Base-by-base conservation (phyloP, 495 filamentous ascomycete species). In the Sporormia fimetaria region DNA sequence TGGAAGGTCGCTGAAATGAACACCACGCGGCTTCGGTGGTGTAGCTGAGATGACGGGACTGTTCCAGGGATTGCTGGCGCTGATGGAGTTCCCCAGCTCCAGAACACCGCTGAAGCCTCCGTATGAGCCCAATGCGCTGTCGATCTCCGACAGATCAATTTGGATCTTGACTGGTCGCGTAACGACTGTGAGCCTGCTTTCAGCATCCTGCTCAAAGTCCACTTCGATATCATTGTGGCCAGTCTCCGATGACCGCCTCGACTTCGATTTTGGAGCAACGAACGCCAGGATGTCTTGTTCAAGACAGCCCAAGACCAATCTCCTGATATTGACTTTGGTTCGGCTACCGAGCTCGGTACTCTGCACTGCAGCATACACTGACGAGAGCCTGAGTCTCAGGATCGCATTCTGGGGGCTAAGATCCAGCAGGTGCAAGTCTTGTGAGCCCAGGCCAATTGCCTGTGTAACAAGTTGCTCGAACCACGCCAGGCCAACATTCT, bases 31-130 rank as follows among this genome's bases (percentile, higher is more conserved):
- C 48, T 62, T 66, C 26, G 49, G 57, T 8, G 49, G 35, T 11
- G 63, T 60, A 14, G 11, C 4, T 54, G 48, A 21, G 54, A 29
- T 17, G 64, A 37, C 57, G 57, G 20, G 61, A 55, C 20, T 42
- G 34, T 39, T 37, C 35, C 71, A 66, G 0, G 78, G 78, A 6
- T 74, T 68, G 40, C 75, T 77, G 1, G 83, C 87, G 16, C 77
- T 75, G 21, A 92, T 80, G 0, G 87, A 95, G 48, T 73, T 83
- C 35, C 86, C 78, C 47, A 93, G 72, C 47, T 87, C 88, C 21
- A 99, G 63, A 30, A 99, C 81, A 44, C 85, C 85, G 55, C 88
- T 95, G 14, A 99, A 64, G 0, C 92, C 92, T 11, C 90, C 92
- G 55, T 95, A 83, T 69, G 83, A 87, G 21, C 75, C 73, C 36